Base-by-base conservation (phyloP, 805 yeast species). In the Cyberlindnera bimundalis region DNA sequence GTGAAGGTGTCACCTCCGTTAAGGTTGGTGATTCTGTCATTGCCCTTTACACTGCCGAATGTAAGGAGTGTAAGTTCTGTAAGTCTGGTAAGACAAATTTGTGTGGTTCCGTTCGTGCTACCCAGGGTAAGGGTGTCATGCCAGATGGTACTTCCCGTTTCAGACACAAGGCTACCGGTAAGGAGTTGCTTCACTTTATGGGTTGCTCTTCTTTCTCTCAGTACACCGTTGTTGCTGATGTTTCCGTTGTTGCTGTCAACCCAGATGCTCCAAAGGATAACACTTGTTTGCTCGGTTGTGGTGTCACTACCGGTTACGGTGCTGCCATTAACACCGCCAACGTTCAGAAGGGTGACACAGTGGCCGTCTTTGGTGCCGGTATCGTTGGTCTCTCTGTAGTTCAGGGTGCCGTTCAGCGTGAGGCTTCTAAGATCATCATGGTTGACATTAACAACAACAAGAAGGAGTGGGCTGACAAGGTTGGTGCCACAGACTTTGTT, bases 111-210 rank as follows among this genome's bases (percentile, higher is more conserved):
- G 91, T 93, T 54, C 82, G 99, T 69, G 95, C 87, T 40, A 95
- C 99, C 42, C 99, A 93, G 66, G 98, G 99, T 63, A 83, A 86
- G 60, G 99, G 99, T 64, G 84, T 91, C 44, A 85, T 93, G 96
- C 99, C 99, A 48, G 99, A 93, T 62, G 99, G 98, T 16, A 91
- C 99, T 37, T 66, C 85, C 33, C 80, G 99, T 66, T 91, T 93
- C 73, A 79, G 74, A 50, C 79, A 84, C 62, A 61, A 64, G 50
- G 64, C 69, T 36, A 80, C 81, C 59, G 99, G 99, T 52, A 76
- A 93, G 69, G 76, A 80, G 32, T 66, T 93, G 40, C 73, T 80
- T 56, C 98, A 93, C 67, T 93, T 87, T 66, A 93, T 93, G 99
- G 99, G 99, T 36, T 86, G 96, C 66, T 91, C 98, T 26, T 85